phyloP scores from a whole-genome alignment of 1,139 yeast genomes.

The Lodderomyces theae region DNA sequence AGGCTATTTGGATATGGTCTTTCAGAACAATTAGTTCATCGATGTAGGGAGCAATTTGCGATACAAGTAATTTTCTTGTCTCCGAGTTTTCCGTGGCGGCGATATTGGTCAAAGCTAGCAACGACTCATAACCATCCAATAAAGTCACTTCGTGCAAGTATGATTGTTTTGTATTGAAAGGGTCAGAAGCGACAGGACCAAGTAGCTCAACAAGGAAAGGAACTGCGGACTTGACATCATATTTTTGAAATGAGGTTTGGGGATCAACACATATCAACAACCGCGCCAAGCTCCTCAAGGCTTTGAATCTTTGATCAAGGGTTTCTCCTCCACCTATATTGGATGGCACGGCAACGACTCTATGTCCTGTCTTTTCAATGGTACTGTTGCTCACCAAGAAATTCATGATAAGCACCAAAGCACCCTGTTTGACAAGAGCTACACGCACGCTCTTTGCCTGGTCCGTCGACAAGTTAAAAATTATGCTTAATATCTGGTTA shows the following conservation, averaged over 20 bases:
- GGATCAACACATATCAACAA: constrained; percentile 45
- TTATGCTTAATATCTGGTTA: constrained; percentile 12
- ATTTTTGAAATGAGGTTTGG: constrained; percentile 36
- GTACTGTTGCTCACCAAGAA: constrained; percentile 36
- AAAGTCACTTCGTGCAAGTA: constrained; percentile 29
- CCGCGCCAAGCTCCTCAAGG: constrained; percentile 40
- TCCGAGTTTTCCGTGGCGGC: constrained; percentile 31
- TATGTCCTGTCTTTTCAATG: constrained; percentile 15
- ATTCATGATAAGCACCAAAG: constrained; percentile 34
- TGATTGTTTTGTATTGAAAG: constrained; percentile 9
- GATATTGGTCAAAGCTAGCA: constrained; percentile 50
- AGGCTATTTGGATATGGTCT: constrained; percentile 38
- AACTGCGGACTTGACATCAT: constrained; percentile 38
- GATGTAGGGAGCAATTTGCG: constrained; percentile 34
- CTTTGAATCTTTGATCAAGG: constrained; percentile 19
- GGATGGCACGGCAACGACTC: constrained; percentile 23
- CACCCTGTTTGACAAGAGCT: constrained; percentile 49
- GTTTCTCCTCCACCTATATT: constrained; percentile 7
- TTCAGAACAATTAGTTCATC: constrained; percentile 38
- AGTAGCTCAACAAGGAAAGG: constrained; percentile 51
- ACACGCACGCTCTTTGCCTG: constrained; percentile 27
- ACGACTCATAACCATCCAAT: constrained; percentile 42
- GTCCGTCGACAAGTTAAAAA: constrained; percentile 21
- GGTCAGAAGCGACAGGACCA: constrained; percentile 17
- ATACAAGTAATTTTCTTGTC: constrained; percentile 31